These are phyloP conservation scores for Leishmania turanica DNA, from an alignment of 208 protist species.

Conservation along the genomic window DNA sequence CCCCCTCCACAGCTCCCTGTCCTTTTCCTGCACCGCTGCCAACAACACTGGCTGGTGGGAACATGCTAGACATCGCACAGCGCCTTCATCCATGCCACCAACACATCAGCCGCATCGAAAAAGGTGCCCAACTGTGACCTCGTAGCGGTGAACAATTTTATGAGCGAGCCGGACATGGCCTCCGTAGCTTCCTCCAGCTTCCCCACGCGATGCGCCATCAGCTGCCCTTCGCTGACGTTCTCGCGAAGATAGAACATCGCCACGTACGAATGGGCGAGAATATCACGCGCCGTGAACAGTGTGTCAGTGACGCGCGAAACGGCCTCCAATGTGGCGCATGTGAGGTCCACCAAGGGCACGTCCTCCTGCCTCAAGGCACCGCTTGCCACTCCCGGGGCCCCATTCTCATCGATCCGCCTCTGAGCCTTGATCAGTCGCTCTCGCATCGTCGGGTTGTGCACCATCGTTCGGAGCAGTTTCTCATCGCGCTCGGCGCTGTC, in stretches of 20 bases:
- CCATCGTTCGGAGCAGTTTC: conserved; percentile 2
- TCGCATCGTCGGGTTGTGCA: background rate
- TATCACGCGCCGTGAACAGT: conserved; percentile 8
- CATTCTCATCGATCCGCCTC: background rate
- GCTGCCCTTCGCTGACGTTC: background rate
- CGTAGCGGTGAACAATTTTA: background rate
- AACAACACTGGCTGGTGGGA: too few species aligned
- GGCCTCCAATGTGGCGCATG: background rate
- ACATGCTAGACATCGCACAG: conserved; percentile 14
- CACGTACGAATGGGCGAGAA: conserved; percentile 33
- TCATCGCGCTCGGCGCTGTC: conserved; percentile 25
- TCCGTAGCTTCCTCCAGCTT: conserved; percentile 37
- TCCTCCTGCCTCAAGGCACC: background rate
- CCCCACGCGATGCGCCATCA: conserved; percentile 23
- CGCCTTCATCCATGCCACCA: conserved; percentile 18
- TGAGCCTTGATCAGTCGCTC: background rate
- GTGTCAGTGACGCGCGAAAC: conserved; percentile 12
- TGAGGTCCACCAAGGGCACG: background rate
- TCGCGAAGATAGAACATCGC: conserved; percentile 26
- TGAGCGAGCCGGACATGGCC: conserved; percentile 10
- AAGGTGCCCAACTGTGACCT: conserved; percentile 9
- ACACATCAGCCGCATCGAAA: conserved; percentile 11
- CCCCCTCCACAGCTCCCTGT: background rate
- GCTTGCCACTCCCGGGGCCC: background rate
- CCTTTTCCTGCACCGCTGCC: too few species aligned